Conservation (phyloP, 2,329 filamentous ascomycete species). For the Sporothrix phasma region DNA sequence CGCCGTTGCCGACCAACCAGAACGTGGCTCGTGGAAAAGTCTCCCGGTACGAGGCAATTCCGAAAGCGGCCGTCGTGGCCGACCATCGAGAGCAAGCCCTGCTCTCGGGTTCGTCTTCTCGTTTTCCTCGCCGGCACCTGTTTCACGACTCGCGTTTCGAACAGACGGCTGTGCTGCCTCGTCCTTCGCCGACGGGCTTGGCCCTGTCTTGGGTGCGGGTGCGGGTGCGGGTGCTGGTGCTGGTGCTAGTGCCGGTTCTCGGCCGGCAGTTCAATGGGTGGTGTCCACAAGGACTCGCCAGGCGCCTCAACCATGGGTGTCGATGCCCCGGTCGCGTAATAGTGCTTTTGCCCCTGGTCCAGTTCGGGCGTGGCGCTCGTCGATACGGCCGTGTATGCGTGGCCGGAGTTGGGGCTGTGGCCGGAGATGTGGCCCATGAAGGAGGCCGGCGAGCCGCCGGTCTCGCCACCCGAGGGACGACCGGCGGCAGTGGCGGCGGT, state of each 20-base stretch:
- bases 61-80: no score
- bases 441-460: no score
- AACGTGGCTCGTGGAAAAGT: no score
- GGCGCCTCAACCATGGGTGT: not conserved
- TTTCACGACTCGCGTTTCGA: not conserved
- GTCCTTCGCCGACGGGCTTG: not conserved
- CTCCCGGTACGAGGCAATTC: no score
- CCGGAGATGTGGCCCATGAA: not conserved
- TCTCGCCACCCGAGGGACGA: no score
- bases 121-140: no score
- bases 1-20: no score
- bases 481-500: no score
- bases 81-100: not conserved
- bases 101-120: no score
- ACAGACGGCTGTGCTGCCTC: not conserved
- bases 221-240: not conserved
- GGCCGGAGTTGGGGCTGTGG: not conserved
- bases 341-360: not conserved
- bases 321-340: not conserved
- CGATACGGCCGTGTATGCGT: not conserved
- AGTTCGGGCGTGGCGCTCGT: not conserved
- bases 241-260: not conserved
- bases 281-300: not conserved
- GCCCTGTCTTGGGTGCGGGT: constrained; percentile 3
- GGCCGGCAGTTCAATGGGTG: not conserved